A percentile compares a stretch with the other conserved stretches of the same genome.
Conservation (phyloP, 768 basidiomycete genomes). For the Lactarius sp. region DNA sequence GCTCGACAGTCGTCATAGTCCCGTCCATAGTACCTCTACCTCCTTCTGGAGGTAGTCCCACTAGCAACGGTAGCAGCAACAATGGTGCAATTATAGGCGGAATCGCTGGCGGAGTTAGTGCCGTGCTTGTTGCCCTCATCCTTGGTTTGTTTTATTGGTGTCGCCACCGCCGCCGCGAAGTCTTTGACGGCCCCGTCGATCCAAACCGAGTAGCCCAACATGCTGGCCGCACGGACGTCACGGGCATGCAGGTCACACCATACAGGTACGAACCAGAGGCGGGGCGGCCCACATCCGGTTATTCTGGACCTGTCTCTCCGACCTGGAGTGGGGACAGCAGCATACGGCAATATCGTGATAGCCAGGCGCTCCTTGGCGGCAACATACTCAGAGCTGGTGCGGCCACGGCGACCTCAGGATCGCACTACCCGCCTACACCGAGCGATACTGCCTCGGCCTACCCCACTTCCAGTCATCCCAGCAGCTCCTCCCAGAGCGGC, state of each 20-base stretch:
- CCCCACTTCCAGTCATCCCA: background rate
- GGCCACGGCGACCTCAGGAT: slow-evolving; percentile 22
- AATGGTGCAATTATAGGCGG: slow-evolving; percentile 33
- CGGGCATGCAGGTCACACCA: slow-evolving; percentile 17
- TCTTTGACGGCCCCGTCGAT: slow-evolving; percentile 48
- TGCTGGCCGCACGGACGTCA: slow-evolving; percentile 23
- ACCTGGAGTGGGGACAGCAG: slow-evolving; percentile 4
- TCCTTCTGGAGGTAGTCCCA: background rate
- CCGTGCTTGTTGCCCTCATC: slow-evolving; percentile 27
- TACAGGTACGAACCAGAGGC: slow-evolving; percentile 27
- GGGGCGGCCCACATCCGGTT: slow-evolving; percentile 23
- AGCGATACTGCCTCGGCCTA: slow-evolving; percentile 2
- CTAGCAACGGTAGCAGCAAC: slow-evolving; percentile 5
- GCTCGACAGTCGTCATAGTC: slow-evolving; percentile 26
- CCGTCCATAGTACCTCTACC: slow-evolving; percentile 22
- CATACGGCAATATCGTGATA: slow-evolving; percentile 31
- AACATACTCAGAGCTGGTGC: slow-evolving; percentile 22
- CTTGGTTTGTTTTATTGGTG: slow-evolving; percentile 31
- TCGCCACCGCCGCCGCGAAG: slow-evolving; percentile 32
- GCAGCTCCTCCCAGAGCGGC: background rate
- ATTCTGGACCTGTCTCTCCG: slow-evolving; percentile 11
- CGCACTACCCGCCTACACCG: slow-evolving; percentile 20
- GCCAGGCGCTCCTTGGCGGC: slow-evolving; percentile 25
- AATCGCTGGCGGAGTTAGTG: slow-evolving; percentile 29
- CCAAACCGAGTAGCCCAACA: slow-evolving; percentile 39